Evolutionary conservation across 140 eudicot genomes (phyloP).

Genomic region (Cichorium intybus): DNA sequence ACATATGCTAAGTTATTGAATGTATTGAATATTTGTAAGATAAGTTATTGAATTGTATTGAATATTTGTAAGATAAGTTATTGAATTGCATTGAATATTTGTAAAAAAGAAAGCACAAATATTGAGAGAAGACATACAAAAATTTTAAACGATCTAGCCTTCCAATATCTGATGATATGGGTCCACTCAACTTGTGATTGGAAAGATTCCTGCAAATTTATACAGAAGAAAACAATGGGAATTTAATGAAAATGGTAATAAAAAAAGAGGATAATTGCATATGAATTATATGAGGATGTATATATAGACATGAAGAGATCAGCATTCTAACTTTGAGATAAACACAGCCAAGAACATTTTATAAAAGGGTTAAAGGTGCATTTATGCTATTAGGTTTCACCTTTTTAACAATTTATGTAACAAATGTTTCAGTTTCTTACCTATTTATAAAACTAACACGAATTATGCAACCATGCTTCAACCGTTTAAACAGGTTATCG

Average conservation of each 20-base stretch:
- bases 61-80: slow-evolving; percentile 21
- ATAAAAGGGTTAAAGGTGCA: no score
- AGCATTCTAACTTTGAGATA: no score
- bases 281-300: neutral
- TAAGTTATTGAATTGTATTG: slow-evolving; percentile 6
- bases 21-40: slow-evolving; percentile 20
- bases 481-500: no score
- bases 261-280: neutral
- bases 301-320: neutral
- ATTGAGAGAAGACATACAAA: slow-evolving; percentile 43
- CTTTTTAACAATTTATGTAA: no score
- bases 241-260: neutral
- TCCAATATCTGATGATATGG: slow-evolving; percentile 77
- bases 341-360: no score
- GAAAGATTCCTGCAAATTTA: slow-evolving; percentile 62
- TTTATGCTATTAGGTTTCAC: no score
- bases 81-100: neutral
- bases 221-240: slow-evolving; percentile 3
- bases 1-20: no score
- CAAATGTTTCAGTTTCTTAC: no score
- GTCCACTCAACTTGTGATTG: slow-evolving; percentile 78
- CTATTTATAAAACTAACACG: no score
- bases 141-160: slow-evolving; percentile 70
- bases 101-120: slow-evolving; percentile 12
- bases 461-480: no score